Evolutionary conservation across 1,139 yeast species (phyloP).

Genomic region (Taphrina communis): DNA sequence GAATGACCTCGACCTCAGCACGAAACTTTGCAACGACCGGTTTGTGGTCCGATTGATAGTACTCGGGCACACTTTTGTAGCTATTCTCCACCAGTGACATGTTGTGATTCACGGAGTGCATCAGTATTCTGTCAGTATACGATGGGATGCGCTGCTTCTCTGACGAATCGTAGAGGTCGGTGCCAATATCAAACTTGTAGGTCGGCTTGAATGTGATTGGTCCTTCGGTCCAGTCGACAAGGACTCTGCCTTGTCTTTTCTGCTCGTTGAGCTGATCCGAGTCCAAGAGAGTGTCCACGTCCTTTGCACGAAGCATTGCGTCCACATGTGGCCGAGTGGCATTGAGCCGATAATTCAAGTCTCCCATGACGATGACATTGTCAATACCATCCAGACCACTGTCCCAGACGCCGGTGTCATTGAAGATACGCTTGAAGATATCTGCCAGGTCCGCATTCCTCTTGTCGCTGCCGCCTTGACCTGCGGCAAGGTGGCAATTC

Average conservation of each 20-base stretch:
- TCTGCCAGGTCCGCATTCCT: slow-evolving; percentile 41
- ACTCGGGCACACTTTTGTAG: slow-evolving; percentile 50
- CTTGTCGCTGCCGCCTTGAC: slow-evolving; percentile 27
- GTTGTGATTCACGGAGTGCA: slow-evolving; percentile 5
- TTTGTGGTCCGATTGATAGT: slow-evolving; percentile 71
- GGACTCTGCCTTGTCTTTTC: slow-evolving; percentile 60
- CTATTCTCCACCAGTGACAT: slow-evolving; percentile 16
- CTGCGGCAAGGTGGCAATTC: slow-evolving; percentile 43
- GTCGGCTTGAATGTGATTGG: slow-evolving; percentile 74
- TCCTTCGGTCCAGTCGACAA: slow-evolving; percentile 69
- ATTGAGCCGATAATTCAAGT: slow-evolving; percentile 70
- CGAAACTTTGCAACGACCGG: slow-evolving; percentile 66
- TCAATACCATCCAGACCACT: slow-evolving; percentile 35
- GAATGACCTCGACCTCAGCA: slow-evolving; percentile 32
- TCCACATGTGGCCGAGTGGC: slow-evolving; percentile 57
- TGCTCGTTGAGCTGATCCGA: slow-evolving; percentile 67
- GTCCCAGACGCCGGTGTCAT: slow-evolving; percentile 35
- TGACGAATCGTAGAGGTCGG: slow-evolving; percentile 49
- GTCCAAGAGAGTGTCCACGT: slow-evolving; percentile 59
- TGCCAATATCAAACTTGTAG: slow-evolving; percentile 60
- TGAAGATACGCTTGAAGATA: slow-evolving; percentile 35
- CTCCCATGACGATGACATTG: slow-evolving; percentile 54
- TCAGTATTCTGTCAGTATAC: slow-evolving; percentile 71
- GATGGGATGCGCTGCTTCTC: slow-evolving; percentile 73
- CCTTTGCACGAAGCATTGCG: slow-evolving; percentile 55